Evolutionary conservation across 441 rosid genomes (phyloP).

Genomic region (Corymbia citriodora): DNA sequence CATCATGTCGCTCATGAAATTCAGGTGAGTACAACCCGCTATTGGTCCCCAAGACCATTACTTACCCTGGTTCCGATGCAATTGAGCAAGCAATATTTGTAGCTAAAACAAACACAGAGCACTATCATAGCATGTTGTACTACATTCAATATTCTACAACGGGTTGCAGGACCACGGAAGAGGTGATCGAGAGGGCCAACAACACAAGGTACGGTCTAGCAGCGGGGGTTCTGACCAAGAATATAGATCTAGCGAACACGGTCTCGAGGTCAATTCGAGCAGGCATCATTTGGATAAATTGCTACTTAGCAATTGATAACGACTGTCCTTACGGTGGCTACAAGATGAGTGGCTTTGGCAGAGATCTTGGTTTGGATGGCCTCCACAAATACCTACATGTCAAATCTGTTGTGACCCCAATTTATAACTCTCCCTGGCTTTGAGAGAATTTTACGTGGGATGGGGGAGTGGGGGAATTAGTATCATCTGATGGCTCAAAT

Average conservation of each 20-base stretch:
- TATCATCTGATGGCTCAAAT: too few species aligned
- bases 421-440: slow-evolving; percentile 65
- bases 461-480: too few species aligned
- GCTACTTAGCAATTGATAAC: slow-evolving; percentile 51
- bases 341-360: slow-evolving; percentile 77
- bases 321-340: slow-evolving; percentile 80
- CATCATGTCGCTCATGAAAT: slow-evolving; percentile 67
- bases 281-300: slow-evolving; percentile 75
- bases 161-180: slow-evolving; percentile 58
- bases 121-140: not conserved
- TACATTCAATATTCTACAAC: not conserved
- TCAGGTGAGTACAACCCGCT: slow-evolving; percentile 38
- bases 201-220: slow-evolving; percentile 68
- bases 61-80: not conserved
- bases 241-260: slow-evolving; percentile 60
- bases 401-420: slow-evolving; percentile 73
- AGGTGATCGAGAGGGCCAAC: slow-evolving; percentile 69
- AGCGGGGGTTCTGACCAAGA: slow-evolving; percentile 69
- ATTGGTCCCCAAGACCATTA: not conserved
- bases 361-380: slow-evolving; percentile 57
- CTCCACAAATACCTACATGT: slow-evolving; percentile 61
- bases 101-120: not conserved
- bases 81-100: not conserved
- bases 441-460: too few species aligned
- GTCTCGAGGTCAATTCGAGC: slow-evolving; percentile 80